Base-by-base conservation (phyloP, 108 stramenopile species). In the Nitzschia sp. region DNA sequence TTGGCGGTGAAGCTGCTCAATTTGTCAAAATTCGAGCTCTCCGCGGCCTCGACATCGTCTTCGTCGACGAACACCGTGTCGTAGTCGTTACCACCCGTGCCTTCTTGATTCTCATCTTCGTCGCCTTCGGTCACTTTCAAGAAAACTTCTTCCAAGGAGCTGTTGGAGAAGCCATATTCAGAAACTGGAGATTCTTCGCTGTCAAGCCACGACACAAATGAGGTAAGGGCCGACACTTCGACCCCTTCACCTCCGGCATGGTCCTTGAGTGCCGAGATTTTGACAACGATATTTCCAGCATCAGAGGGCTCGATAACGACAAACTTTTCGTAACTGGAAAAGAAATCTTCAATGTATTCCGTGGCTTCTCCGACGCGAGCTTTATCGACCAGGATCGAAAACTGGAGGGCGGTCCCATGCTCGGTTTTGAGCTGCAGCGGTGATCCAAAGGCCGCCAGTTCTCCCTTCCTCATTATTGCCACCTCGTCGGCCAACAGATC, bases 401-500 rank as follows among this genome's bases (percentile, higher is more conserved):
- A 78, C 41, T 70, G 76, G 1, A 70, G 47, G 4, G 69, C 34
- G 16, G 63, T 56, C 2, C 69, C 68, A 52, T 68, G 77, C 17
- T 74, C 70, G 21, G 19, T 50, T 59, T 86, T 86, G 47, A 86
- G 77, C 41, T 83, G 66, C 25, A 83, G 53, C 13, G 82, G 85
- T 6, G 77, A 71, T 13, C 85, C 82, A 45, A 38, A 69, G 9
- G 80, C 82, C 25, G 76, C 82, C 44, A 86, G 70, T 27, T 72
- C 44, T 0, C 97, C 97, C 15, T 84, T 58, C n/a, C 76, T 66
- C 80, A 96, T 75, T 63, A 97, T 91, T 33, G 86, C 93, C 41
- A 96, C 90, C 44, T 86, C 69, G 72, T 97, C 96, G 5, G 94
- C 90, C 6, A 97, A 66, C 30, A 93, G 57, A 46, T 97, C 96